Conservation (phyloP, 441 rosid species). For the Pelargonium citronellum region DNA sequence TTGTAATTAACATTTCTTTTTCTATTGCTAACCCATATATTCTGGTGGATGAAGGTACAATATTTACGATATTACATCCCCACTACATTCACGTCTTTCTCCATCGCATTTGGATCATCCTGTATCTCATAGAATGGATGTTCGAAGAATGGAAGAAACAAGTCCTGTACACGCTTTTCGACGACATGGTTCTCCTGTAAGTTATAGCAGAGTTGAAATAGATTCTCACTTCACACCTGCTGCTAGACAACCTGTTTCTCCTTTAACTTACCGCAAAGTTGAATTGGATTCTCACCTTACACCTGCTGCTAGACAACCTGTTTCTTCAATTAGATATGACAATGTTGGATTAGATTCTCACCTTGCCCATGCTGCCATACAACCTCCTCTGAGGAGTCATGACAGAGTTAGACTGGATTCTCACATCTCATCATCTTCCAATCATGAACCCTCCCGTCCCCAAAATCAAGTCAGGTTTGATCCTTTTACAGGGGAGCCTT, state of each 20-base stretch:
- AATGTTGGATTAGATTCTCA: not conserved
- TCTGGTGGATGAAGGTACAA: slow-evolving; percentile 2
- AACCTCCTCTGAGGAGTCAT: not conserved
- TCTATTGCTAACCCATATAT: not conserved
- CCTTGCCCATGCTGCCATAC: not conserved
- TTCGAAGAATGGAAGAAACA: slow-evolving; percentile 9
- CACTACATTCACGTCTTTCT: not conserved
- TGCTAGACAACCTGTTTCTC: slow-evolving; percentile 1
- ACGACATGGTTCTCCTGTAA: not conserved
- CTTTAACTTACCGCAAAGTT: not conserved
- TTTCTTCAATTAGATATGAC: not conserved
- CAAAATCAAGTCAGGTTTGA: slow-evolving; percentile 12
- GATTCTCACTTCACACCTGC: slow-evolving; percentile 5
- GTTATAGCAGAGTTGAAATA: not conserved
- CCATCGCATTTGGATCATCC: slow-evolving; percentile 6
- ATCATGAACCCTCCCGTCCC: slow-evolving; percentile 6
- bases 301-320: slow-evolving; percentile 5
- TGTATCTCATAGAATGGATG: not conserved
- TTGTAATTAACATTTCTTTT: not conserved
- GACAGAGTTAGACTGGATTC: not conserved
- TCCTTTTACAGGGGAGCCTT: slow-evolving; percentile 13
- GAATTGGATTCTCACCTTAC: not conserved
- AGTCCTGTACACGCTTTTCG: not conserved
- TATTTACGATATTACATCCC: not conserved
- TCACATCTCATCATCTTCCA: not conserved